phyloP scores from a whole-genome alignment of 148 eudicot species.

The Vaccinium corymbosum region DNA sequence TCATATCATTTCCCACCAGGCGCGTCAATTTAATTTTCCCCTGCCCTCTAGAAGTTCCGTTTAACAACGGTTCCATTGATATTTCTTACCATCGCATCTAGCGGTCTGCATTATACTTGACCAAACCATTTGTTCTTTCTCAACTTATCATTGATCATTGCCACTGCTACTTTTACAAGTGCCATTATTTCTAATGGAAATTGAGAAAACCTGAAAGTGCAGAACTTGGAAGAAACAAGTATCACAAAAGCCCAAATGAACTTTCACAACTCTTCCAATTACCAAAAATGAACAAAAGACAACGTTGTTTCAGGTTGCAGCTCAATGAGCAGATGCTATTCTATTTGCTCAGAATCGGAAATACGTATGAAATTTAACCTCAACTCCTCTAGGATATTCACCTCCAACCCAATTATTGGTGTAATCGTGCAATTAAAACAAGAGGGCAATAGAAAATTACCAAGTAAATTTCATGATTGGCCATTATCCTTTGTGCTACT shows the following conservation, averaged over 20 bases:
- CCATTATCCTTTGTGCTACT: slow-evolving; percentile 72
- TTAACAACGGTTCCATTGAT: background rate
- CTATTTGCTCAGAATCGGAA: background rate
- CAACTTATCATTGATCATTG: background rate
- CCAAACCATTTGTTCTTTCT: background rate
- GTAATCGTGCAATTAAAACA: background rate
- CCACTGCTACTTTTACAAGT: background rate
- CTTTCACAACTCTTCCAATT: background rate
- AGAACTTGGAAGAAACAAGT: background rate
- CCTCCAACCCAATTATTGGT: background rate
- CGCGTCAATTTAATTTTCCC: background rate
- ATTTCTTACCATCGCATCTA: background rate
- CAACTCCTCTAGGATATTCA: background rate
- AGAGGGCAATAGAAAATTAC: slow-evolving; percentile 33
- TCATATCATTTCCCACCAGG: background rate
- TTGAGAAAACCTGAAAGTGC: background rate
- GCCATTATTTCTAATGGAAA: background rate
- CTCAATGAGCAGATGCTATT: background rate
- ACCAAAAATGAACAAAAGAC: background rate
- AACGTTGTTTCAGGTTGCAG: too few species aligned
- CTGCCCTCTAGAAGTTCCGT: background rate
- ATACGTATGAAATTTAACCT: background rate
- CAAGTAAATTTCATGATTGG: slow-evolving; percentile 72
- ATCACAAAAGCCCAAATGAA: background rate
- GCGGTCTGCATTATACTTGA: background rate